Evolutionary conservation across 495 filamentous ascomycete species (phyloP).

Genomic region (Cenococcum geophilum): DNA sequence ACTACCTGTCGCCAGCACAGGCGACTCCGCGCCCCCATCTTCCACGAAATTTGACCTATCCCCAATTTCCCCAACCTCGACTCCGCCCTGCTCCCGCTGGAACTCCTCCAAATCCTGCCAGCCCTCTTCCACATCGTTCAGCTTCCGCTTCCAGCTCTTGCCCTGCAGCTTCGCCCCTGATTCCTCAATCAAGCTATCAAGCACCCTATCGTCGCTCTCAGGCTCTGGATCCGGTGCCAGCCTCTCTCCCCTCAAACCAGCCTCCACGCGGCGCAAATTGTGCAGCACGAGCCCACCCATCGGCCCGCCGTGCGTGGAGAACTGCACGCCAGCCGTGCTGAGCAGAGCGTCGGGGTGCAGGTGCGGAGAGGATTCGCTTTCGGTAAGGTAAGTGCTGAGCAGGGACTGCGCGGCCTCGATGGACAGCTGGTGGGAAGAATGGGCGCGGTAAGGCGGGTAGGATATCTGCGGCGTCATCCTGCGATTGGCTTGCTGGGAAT

Average conservation of each 20-base stretch:
- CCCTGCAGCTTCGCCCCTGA: slow-evolving; percentile 12
- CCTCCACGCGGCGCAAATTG: slow-evolving; percentile 60
- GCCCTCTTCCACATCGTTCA: slow-evolving; percentile 30
- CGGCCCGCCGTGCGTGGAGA: slow-evolving; percentile 47
- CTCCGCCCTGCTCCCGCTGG: slow-evolving; percentile 41
- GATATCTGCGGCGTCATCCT: slow-evolving; percentile 35
- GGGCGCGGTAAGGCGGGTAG: slow-evolving; percentile 44
- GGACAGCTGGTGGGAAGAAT: slow-evolving; percentile 44
- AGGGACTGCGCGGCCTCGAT: slow-evolving; percentile 50
- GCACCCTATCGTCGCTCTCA: slow-evolving; percentile 25
- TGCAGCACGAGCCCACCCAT: slow-evolving; percentile 53
- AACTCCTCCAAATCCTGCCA: slow-evolving; percentile 52
- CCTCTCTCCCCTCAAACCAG: slow-evolving; percentile 55
- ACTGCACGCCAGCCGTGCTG: slow-evolving; percentile 51
- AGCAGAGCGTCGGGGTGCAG: slow-evolving; percentile 63
- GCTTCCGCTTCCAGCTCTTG: slow-evolving; percentile 9
- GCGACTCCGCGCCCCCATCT: slow-evolving; percentile 10
- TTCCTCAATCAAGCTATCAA: not conserved
- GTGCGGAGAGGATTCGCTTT: slow-evolving; percentile 50
- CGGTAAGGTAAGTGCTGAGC: slow-evolving; percentile 54
- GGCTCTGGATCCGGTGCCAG: slow-evolving; percentile 35
- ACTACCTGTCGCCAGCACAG: slow-evolving; percentile 16
- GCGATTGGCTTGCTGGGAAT: too few relatives aligned
- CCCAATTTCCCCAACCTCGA: slow-evolving; percentile 41
- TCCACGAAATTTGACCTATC: slow-evolving; percentile 21